Evolutionary conservation across 2,329 filamentous ascomycete genomes (phyloP).

Genomic region (Chaetomium sp.): DNA sequence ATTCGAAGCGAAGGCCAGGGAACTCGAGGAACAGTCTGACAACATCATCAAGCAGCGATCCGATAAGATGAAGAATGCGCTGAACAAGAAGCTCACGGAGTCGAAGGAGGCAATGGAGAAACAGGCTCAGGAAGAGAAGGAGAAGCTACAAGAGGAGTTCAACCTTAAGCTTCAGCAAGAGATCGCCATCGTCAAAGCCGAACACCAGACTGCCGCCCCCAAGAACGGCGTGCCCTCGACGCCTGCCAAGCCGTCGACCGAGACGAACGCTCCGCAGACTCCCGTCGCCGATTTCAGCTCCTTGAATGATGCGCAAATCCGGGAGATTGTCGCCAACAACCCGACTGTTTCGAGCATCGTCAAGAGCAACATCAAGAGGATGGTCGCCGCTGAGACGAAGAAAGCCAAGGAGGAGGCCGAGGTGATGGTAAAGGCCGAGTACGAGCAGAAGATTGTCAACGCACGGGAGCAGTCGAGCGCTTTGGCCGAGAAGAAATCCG

Average conservation of each 20-base stretch:
- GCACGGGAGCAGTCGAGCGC: conserved; percentile 50
- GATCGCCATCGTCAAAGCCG: conserved; percentile 62
- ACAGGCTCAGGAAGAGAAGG: conserved; percentile 54
- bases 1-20: conserved; percentile 63
- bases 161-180: conserved; percentile 62
- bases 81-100: conserved; percentile 72
- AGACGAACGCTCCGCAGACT: conserved; percentile 40
- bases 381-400: conserved; percentile 66
- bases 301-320: conserved; percentile 57
- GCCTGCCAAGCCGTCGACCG: conserved; percentile 31
- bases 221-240: conserved; percentile 35
- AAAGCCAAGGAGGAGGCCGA: conserved; percentile 60
- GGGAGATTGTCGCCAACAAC: conserved; percentile 60
- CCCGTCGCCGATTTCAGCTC: conserved; percentile 50
- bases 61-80: conserved; percentile 67
- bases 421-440: conserved; percentile 49
- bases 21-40: conserved; percentile 64
- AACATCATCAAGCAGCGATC: conserved; percentile 65
- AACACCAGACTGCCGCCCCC: conserved; percentile 44
- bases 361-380: conserved; percentile 66
- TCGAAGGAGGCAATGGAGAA: conserved; percentile 57
- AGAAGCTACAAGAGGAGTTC: conserved; percentile 52
- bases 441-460: conserved; percentile 55
- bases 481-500: conserved; percentile 72
- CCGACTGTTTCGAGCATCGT: conserved; percentile 61